Conservation (phyloP, 208 protist genomes). For the Novymonas esmeraldas region DNA sequence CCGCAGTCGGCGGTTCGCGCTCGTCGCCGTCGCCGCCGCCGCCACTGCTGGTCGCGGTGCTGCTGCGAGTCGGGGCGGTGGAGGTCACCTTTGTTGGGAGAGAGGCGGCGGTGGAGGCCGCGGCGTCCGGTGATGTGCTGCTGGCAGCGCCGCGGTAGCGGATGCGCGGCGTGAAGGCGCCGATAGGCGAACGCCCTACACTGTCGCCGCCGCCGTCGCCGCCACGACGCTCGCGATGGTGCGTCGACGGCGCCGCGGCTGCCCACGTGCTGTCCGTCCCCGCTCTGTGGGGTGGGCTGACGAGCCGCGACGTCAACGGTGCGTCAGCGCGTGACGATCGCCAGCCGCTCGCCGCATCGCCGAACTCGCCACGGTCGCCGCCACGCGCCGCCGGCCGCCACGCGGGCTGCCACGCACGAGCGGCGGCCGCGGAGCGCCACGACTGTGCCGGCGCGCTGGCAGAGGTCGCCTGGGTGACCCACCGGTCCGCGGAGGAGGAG, state of each 20-base stretch:
- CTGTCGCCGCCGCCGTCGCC: background rate
- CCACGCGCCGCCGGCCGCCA: background rate
- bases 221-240: background rate
- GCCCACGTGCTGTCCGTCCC: too few relatives aligned
- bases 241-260: background rate
- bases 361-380: background rate
- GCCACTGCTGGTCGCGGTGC: too few relatives aligned
- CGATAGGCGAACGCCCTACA: background rate
- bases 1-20: background rate
- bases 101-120: too few relatives aligned
- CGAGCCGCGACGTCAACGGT: background rate
- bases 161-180: slow-evolving; percentile 14
- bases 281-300: too few relatives aligned
- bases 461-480: background rate
- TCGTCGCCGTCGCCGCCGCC: background rate
- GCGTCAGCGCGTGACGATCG: background rate
- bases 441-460: background rate
- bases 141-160: slow-evolving; percentile 1
- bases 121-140: background rate
- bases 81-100: too few relatives aligned
- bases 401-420: background rate
- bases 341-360: background rate
- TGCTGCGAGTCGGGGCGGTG: too few relatives aligned
- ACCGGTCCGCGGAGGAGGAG: background rate
- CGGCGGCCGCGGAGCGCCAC: background rate